These are phyloP conservation scores for Ophiostoma novo-ulmi DNA, from an alignment of 2,329 filamentous ascomycete genomes.

Conservation along the genomic window DNA sequence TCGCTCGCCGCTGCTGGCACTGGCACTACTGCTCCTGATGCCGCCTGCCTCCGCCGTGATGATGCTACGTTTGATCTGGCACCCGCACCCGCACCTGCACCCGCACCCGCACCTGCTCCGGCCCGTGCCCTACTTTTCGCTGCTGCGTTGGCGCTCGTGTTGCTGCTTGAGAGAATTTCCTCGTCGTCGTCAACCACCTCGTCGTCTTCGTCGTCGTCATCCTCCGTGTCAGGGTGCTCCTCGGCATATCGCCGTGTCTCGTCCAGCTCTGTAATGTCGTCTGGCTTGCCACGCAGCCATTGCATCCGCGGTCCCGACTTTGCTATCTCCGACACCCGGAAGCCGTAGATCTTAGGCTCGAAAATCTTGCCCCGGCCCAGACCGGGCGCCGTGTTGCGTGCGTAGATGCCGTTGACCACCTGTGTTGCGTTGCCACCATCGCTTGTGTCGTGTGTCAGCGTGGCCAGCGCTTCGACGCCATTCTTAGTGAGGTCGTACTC, in stretches of 20 bases:
- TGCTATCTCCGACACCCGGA: constrained; percentile 85
- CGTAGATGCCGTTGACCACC: constrained; percentile 76
- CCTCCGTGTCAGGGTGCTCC: constrained; percentile 55
- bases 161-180: constrained; percentile 38
- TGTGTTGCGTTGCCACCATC: constrained; percentile 25
- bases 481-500: constrained; percentile 83
- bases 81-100: not conserved
- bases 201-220: constrained; percentile 47
- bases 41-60: constrained; percentile 11
- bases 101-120: constrained; percentile 28
- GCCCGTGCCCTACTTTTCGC: not conserved
- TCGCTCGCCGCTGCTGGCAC: constrained; percentile 29
- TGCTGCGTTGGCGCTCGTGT: constrained; percentile 37
- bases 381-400: constrained; percentile 81
- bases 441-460: constrained; percentile 26
- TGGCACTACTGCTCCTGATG: constrained; percentile 22
- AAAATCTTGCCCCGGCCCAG: constrained; percentile 80
- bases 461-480: constrained; percentile 54
- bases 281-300: constrained; percentile 83
- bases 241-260: constrained; percentile 59
- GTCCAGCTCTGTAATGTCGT: constrained; percentile 75
- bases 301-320: constrained; percentile 92
- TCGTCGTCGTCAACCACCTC: constrained; percentile 56
- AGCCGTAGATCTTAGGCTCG: constrained; percentile 93
- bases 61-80: constrained; percentile 26